Percentiles rank a stretch among this genome's conserved stretches.
These are phyloP conservation scores for Grigorovia humatica DNA, from an alignment of 805 yeast species.

Conservation along the genomic window DNA sequence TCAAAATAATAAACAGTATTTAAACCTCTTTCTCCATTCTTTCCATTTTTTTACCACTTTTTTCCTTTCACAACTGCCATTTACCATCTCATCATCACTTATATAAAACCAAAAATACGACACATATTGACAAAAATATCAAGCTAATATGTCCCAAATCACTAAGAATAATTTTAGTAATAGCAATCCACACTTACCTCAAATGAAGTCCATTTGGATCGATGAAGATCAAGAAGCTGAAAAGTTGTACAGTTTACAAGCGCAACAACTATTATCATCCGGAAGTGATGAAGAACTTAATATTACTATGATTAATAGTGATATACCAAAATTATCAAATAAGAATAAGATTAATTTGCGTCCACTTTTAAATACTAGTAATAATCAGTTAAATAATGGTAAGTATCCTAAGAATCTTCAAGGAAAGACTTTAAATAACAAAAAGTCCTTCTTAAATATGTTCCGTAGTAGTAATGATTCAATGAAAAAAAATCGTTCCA, in stretches of 20 bases:
- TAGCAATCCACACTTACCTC: slow-evolving; percentile 15
- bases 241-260: slow-evolving; percentile 27
- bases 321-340: slow-evolving; percentile 25
- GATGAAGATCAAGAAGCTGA: slow-evolving; percentile 31
- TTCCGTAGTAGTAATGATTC: slow-evolving; percentile 19
- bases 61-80: not conserved
- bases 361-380: slow-evolving; percentile 18
- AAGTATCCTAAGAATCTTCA: not conserved
- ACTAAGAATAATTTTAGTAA: not conserved
- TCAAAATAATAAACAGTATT: too few species aligned
- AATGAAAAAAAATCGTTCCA: slow-evolving; percentile 7
- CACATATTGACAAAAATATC: not conserved
- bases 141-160: not conserved
- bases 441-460: slow-evolving; percentile 22
- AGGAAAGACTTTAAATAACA: slow-evolving; percentile 2
- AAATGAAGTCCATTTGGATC: slow-evolving; percentile 35
- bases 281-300: slow-evolving; percentile 22
- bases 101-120: not conserved
- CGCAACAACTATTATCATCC: slow-evolving; percentile 17
- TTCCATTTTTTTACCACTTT: not conserved
- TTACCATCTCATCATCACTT: not conserved
- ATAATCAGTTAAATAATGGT: not conserved
- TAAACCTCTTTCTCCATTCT: too few species aligned
- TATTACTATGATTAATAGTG: slow-evolving; percentile 28
- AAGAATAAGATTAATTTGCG: slow-evolving; percentile 30